Base-by-base conservation (phyloP, 441 rosid genomes). In the Capsella rubella region DNA sequence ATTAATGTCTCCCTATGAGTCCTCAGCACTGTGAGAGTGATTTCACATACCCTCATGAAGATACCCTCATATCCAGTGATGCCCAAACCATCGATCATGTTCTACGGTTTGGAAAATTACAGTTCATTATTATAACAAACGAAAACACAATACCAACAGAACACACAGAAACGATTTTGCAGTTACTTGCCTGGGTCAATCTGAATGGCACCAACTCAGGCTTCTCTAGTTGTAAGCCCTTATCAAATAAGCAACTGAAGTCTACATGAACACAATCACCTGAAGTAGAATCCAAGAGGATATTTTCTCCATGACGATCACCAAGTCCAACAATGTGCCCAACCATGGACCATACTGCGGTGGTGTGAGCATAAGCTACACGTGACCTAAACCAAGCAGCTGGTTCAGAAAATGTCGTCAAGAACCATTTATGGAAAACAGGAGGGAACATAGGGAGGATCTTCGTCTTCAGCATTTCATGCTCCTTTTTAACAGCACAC, bases 351-450 rank as follows among this genome's bases (percentile, higher is more conserved):
- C 99, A 96, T 73, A 96, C 98, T 16, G 99, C 97, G 77, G 96
- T 86, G 54, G 99, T 96, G 81, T 93, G 99, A 61, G 99, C 98
- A 85, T 87, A 96, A 69, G 97, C 95, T 74, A 92, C 87, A 58
- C 97, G 93, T 64, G 98, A 96, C 83, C 99, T 87, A 81, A 93
- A 96, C 99, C 99, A 96, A 73, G 99, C 98, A 78, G 98, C 98
- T 16, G 98, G 97, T 87, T 96, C 99, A 51, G 99, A 93, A 84
- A 96, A 96, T 37, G 96, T 96, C 73, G 90, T 87, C 84, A 96
- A 76, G 80, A 93, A 93, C 99, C 99, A 96, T 79, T 83, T 92
- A 80, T 93, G 98, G 85, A 93, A 92, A 72, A 96, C 86, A 15
- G 99, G 99, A 66, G 97, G 97, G 79, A 96, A 96, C 93, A 93